Base-by-base conservation (phyloP, 2,329 filamentous ascomycete genomes). In the Alternaria novae-zelandiae region DNA sequence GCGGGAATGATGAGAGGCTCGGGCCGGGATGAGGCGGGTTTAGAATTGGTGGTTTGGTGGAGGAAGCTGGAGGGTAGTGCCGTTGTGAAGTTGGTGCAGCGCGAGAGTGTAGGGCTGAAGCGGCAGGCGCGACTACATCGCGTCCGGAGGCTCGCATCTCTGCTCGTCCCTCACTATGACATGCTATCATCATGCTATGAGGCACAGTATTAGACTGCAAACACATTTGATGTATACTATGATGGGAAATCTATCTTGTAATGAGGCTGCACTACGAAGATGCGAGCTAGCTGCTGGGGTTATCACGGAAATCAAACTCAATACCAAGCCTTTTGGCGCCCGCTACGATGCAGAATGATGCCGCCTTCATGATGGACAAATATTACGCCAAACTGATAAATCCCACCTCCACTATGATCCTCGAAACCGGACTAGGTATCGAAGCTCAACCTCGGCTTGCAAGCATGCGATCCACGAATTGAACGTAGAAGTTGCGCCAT, bases 401-500 rank as follows among this genome's bases (percentile, higher is more conserved):
- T 56, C 32, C 46, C 49, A 55, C 49, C 32, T 60, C 54, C 41
- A 45, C 28, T 25, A 43, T 59, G 26, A 53, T 28, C 36, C 28
- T 56, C 57, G 57, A 50, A 56, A 57, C 56, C 50, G 47, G 46
- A 47, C 25, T 61, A 30, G 36, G 28, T 55, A n/a, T 54, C 15
- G 9, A 44, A 46, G 43, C 43, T 54, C 63, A 74, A 10, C 71
- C 66, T 32, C 69, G 61, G 11, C 65, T 68, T 7, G 72, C 71
- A 57, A 73, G 66, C 57, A 72, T 68, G 28, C 75, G 70, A 32
- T 77, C 76, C 15, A 84, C 78, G 62, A 84, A 84, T 6, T 74
- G 71, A 30, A 77, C 79, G 62, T 84, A 83, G 69, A 83, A 84
- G 65, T 77, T 81, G 59, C 79, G 77, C 76, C 82, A 84, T n/a